These are phyloP conservation scores for Neurospora sp. DNA, from an alignment of 495 filamentous ascomycete species.

Conservation along the genomic window DNA sequence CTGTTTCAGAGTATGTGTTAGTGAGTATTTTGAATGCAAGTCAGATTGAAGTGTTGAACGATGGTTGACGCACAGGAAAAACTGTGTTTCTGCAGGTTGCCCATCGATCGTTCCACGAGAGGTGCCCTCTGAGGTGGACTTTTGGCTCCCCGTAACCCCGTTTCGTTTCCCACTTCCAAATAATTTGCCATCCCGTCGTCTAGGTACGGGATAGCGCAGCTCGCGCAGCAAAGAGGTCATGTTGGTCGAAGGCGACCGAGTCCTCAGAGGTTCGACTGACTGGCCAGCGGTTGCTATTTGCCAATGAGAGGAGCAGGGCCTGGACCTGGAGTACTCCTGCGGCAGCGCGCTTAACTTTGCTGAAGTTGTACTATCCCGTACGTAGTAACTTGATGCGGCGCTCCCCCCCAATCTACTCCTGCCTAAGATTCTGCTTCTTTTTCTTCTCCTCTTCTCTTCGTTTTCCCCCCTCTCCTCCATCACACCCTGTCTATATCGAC, in stretches of 20 bases:
- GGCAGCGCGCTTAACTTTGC: constrained; percentile 2
- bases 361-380: background rate
- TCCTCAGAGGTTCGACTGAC: background rate
- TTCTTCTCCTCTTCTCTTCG: constrained; percentile 1
- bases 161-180: background rate
- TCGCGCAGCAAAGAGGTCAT: background rate
- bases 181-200: background rate
- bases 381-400: background rate
- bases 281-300: background rate
- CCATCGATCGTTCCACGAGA: background rate
- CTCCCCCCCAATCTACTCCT: background rate
- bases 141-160: background rate
- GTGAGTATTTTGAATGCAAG: background rate
- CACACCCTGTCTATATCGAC: background rate
- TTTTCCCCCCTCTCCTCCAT: background rate
- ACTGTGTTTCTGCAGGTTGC: background rate
- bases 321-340: background rate
- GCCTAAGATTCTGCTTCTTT: background rate
- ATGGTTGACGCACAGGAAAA: background rate
- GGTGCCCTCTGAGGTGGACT: background rate
- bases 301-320: background rate
- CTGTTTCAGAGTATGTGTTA: background rate
- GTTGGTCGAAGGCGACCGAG: background rate
- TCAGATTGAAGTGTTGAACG: background rate
- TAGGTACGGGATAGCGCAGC: background rate